These are phyloP conservation scores for Candida nanaspora DNA, from an alignment of 805 yeast genomes.

Conservation along the genomic window DNA sequence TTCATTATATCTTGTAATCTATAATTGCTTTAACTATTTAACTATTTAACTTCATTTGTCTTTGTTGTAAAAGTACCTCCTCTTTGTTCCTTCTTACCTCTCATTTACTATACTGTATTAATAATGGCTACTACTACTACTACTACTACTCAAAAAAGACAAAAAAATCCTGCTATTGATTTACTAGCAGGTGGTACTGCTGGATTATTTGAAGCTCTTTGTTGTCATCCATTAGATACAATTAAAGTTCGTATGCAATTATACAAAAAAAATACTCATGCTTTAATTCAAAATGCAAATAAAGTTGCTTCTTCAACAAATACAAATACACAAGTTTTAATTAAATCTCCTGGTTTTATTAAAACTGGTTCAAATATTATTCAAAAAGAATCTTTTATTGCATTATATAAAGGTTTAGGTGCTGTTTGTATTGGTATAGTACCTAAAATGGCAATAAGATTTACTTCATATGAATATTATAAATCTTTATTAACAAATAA, in stretches of 20 bases:
- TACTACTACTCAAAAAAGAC: slow-evolving; percentile 19
- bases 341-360: slow-evolving; percentile 78
- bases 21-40: too few species aligned
- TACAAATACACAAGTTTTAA: slow-evolving; percentile 21
- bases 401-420: slow-evolving; percentile 91
- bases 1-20: too few species aligned
- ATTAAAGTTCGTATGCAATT: slow-evolving; percentile 97
- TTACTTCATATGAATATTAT: slow-evolving; percentile 88
- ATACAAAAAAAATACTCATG: slow-evolving; percentile 57
- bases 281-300: slow-evolving; percentile 31
- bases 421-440: slow-evolving; percentile 97
- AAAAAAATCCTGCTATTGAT: slow-evolving; percentile 47
- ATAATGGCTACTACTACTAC: too few species aligned
- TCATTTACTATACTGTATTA: too few species aligned
- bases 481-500: slow-evolving; percentile 57
- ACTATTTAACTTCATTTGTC: too few species aligned
- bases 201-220: slow-evolving; percentile 93
- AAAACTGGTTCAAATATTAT: slow-evolving; percentile 76
- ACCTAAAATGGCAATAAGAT: slow-evolving; percentile 97
- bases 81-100: too few species aligned
- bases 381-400: slow-evolving; percentile 72
- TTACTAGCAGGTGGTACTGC: slow-evolving; percentile 94
- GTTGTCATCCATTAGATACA: slow-evolving; percentile 97
- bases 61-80: too few species aligned
- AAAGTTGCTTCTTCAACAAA: slow-evolving; percentile 47